phyloP scores from a whole-genome alignment of 225 moss, liverwort and hornwort species.

The Physcomitrellopsis africana region DNA sequence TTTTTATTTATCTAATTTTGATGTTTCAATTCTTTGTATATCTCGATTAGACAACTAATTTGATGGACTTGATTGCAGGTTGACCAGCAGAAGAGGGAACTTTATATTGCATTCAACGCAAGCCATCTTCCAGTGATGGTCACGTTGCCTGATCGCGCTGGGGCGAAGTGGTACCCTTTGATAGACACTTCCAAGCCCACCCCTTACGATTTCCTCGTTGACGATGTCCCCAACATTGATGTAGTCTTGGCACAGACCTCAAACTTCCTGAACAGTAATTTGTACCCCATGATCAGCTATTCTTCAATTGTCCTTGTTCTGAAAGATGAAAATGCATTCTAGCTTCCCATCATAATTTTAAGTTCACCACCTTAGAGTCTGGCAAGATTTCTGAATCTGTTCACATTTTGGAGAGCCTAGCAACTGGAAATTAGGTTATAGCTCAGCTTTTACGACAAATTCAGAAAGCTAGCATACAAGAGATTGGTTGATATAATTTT shows the following conservation, averaged over 20 bases:
- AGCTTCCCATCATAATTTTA: constrained; percentile 9
- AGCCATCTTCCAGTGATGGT: constrained; percentile 69
- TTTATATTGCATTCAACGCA: constrained; percentile 86
- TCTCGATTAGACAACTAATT: not conserved
- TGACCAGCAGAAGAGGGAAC: constrained; percentile 65
- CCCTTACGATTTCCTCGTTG: constrained; percentile 80
- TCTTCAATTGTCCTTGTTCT: constrained; percentile 74
- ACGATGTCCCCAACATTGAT: constrained; percentile 60
- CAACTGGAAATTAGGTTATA: constrained; percentile 1
- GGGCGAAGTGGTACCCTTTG: constrained; percentile 77
- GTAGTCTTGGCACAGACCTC: constrained; percentile 68
- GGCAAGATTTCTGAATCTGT: constrained; percentile 21
- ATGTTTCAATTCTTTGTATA: not conserved
- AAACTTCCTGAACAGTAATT: constrained; percentile 56
- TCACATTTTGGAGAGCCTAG: not conserved
- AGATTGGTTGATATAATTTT: constrained; percentile 11
- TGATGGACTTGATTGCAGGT: constrained; percentile 47
- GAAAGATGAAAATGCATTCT: constrained; percentile 55
- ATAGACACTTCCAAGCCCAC: constrained; percentile 81
- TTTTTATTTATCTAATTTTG: not conserved
- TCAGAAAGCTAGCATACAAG: not conserved
- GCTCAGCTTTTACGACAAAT: not conserved
- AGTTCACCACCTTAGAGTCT: not conserved
- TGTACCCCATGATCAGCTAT: constrained; percentile 86
- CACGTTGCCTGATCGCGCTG: constrained; percentile 68